These are phyloP conservation scores for Calonectria henricotiae DNA, from an alignment of 2,329 filamentous ascomycete genomes.

Conservation along the genomic window DNA sequence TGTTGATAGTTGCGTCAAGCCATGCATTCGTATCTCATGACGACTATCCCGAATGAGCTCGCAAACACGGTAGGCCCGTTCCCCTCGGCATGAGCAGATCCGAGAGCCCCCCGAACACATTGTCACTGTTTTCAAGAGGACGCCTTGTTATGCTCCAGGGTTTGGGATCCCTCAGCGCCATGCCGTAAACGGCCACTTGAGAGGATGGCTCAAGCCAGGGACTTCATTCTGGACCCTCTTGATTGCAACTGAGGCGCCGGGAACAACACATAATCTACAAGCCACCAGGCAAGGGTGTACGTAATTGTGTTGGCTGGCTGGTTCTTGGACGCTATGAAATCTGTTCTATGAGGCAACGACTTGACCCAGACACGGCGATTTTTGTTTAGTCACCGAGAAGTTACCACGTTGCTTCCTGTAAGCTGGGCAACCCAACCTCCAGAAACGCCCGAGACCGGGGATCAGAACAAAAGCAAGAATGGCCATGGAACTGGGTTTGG, in stretches of 20 bases:
- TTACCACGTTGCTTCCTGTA: neutral
- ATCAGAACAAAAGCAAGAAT: neutral
- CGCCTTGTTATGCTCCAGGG: constrained; percentile 4
- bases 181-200: constrained; percentile 11
- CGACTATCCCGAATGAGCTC: neutral
- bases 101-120: neutral
- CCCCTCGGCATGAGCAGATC: constrained; percentile 6
- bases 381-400: neutral
- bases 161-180: constrained; percentile 6
- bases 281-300: constrained; percentile 18
- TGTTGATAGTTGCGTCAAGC: constrained; percentile 10
- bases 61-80: neutral
- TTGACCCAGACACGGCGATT: neutral
- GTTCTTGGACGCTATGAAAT: neutral
- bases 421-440: neutral
- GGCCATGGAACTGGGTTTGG: constrained; percentile 56
- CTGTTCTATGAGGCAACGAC: neutral
- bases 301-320: constrained; percentile 8
- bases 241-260: constrained; percentile 11
- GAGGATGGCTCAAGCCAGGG: constrained; percentile 9
- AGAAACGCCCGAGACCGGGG: neutral
- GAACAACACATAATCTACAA: constrained; percentile 5
- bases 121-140: neutral
- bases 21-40: neutral
- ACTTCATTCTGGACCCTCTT: constrained; percentile 22